These are phyloP conservation scores for Aspergillus alliaceus DNA, from an alignment of 2,329 filamentous ascomycete genomes.

Conservation along the genomic window DNA sequence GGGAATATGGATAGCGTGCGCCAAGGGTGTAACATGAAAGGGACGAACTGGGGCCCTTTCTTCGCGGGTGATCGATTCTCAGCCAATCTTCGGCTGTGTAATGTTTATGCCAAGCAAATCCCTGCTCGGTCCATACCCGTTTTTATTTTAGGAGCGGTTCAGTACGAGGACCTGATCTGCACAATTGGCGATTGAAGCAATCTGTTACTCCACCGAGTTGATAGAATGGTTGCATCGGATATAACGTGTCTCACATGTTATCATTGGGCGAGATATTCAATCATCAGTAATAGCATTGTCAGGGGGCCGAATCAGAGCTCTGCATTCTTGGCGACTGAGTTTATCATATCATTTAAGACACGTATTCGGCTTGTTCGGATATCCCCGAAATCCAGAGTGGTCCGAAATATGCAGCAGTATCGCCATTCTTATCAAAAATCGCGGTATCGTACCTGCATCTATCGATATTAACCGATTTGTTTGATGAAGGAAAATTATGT, in stretches of 20 bases:
- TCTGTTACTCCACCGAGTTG: constrained; percentile 7
- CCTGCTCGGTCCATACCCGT: not conserved
- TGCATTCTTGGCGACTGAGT: not conserved
- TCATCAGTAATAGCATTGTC: not conserved
- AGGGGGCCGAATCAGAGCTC: not conserved
- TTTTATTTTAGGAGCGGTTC: not conserved
- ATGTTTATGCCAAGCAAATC: constrained; percentile 1
- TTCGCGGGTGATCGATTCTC: constrained; percentile 1
- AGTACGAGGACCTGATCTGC: constrained; percentile 4
- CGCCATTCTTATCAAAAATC: constrained; percentile 4
- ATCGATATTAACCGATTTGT: not conserved
- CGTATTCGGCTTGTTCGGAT: not conserved
- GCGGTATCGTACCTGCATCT: constrained; percentile 6
- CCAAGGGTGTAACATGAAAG: constrained; percentile 1
- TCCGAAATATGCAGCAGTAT: not conserved
- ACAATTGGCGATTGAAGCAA: constrained; percentile 3
- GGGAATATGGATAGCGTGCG: not conserved
- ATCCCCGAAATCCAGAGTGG: not conserved
- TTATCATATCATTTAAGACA: not conserved
- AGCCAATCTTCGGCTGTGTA: not conserved
- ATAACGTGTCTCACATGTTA: constrained; percentile 18
- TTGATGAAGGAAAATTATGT: not conserved
- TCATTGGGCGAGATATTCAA: constrained; percentile 5
- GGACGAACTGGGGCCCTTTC: not conserved
- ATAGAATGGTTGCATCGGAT: constrained; percentile 18